Base-by-base conservation (phyloP, 768 basidiomycete species). In the Auricularia heimuer region DNA sequence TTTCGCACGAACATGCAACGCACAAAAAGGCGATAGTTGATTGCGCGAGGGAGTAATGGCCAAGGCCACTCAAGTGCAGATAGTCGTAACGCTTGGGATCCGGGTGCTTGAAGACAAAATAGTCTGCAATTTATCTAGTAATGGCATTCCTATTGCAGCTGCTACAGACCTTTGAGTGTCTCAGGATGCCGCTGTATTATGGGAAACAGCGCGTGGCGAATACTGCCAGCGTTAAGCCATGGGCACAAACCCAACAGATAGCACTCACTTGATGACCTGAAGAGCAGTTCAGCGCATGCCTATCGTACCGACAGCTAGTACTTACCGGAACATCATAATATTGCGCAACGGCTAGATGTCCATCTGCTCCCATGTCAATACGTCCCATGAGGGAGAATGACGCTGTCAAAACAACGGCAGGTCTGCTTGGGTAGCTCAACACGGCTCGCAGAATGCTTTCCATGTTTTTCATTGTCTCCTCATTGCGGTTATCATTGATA, bases 301-400 rank as follows among this genome's bases (percentile, higher is more conserved):
- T 14, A 35, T 8, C 1, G 39, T 47, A 36, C 39, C 51, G 4
- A 42, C n/a, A 54, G 21, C 8, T 2, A 29, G 34, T 10, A 56
- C 63, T 34, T 37, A 54, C 63, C 51, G 63, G 63, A 42, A 64
- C 51, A 36, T 56, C 63, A 34, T 64, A 64, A 24, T 64, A 64
- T 29, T 64, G 51, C 14, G 63, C 63, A 10, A 64, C 63, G 11
- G 63, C 51, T 18, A 64, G 11, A 42, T 64, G 63, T 4, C 29
- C 33, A 36, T 64, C 63, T 35, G 16, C 37, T 21, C 63, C 63
- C 47, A 54, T 54, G 37, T 54, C 34, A n/a, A 64, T 36, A n/a
- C 45, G 54, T 7, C 34, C 63, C 63, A 64, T 54, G 11, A 64
- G 39, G 11, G 51, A 54, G 56, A 54, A 64, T 18, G 35, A 54